phyloP scores from a whole-genome alignment of 192 early-diverging fungal genomes.

The Spizellomyces sp. region DNA sequence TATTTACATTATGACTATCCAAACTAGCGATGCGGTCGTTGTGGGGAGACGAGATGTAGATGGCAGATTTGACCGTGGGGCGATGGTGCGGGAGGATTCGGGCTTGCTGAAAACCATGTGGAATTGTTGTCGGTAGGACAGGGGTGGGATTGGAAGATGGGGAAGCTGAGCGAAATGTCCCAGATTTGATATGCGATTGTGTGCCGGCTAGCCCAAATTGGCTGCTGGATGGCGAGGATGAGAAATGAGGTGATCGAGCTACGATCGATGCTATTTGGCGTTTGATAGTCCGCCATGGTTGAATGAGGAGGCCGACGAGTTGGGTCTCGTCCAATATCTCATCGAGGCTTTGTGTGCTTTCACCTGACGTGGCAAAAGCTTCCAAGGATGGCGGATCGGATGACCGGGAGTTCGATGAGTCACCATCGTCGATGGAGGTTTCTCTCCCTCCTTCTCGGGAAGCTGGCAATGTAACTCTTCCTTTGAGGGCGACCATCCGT shows the following conservation, averaged over 20 bases:
- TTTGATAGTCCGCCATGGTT: conserved; percentile 2
- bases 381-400: neutral
- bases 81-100: conserved; percentile 35
- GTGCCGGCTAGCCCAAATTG: neutral
- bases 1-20: conserved; percentile 40
- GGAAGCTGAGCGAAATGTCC: neutral
- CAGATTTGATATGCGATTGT: neutral
- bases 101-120: conserved; percentile 51
- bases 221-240: neutral
- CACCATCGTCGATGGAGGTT: neutral
- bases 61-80: conserved; percentile 41
- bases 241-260: neutral
- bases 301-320: neutral
- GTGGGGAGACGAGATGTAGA: conserved; percentile 37
- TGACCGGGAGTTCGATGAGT: neutral
- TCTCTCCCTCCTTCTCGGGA: neutral
- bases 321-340: neutral
- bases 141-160: neutral
- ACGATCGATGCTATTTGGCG: neutral
- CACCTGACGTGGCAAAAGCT: neutral
- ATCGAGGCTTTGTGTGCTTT: neutral
- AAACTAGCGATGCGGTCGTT: conserved; percentile 44
- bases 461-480: too few species aligned
- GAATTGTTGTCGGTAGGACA: conserved; percentile 40
- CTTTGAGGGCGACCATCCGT: too few species aligned